Conservation (phyloP, 208 protist genomes). For the Crithidia sp. region DNA sequence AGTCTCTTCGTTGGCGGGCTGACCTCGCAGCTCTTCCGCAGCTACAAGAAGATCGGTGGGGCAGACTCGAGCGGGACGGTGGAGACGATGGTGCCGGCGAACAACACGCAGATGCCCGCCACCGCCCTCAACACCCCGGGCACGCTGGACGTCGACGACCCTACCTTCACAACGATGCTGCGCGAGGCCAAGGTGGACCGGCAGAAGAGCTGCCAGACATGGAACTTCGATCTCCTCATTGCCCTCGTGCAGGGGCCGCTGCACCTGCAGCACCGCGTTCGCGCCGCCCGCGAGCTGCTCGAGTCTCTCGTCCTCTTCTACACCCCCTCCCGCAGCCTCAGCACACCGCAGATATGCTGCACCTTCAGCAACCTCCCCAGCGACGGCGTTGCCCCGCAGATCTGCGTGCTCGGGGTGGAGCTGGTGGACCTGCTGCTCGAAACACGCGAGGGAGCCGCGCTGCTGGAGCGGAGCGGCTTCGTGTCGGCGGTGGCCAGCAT, state of each 20-base stretch:
- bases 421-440: conserved; percentile 83
- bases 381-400: conserved; percentile 47
- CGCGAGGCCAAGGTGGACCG: conserved; percentile 63
- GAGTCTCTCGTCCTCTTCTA: conserved; percentile 78
- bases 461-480: conserved; percentile 65
- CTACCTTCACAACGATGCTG: conserved; percentile 56
- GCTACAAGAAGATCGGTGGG: conserved; percentile 38
- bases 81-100: conserved; percentile 27
- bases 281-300: conserved; percentile 50
- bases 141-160: conserved; percentile 70
- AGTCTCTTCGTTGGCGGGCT: conserved; percentile 71
- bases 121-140: conserved; percentile 38
- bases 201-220: conserved; percentile 39
- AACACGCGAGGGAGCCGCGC: conserved; percentile 61
- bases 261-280: conserved; percentile 55
- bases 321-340: conserved; percentile 40
- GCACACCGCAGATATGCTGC: conserved; percentile 40
- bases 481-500: conserved; percentile 44
- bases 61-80: conserved; percentile 12
- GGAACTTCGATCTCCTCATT: conserved; percentile 81
- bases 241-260: conserved; percentile 82
- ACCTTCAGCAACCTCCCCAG: conserved; percentile 59
- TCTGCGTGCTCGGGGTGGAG: conserved; percentile 74
- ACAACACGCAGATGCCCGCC: conserved; percentile 34
- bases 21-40: conserved; percentile 65